phyloP scores from a whole-genome alignment of 768 basidiomycete genomes.

The Lactarius quietus region DNA sequence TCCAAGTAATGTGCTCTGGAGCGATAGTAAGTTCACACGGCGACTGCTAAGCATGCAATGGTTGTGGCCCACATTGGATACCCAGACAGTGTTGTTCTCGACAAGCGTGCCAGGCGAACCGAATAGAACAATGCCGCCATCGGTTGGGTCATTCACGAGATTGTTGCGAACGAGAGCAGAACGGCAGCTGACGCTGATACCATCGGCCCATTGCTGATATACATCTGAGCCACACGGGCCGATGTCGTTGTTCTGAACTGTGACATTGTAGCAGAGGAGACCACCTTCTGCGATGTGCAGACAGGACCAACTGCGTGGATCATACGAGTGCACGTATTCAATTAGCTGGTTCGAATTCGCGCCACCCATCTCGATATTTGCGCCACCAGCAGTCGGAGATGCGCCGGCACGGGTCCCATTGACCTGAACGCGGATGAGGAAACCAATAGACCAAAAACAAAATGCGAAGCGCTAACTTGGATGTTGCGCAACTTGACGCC shows the following conservation, averaged over 20 bases:
- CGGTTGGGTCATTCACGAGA: slow-evolving; percentile 66
- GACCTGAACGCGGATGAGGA: slow-evolving; percentile 43
- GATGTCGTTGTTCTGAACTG: slow-evolving; percentile 78
- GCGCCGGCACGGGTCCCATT: slow-evolving; percentile 64
- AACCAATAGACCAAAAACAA: background rate
- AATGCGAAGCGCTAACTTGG: slow-evolving; percentile 44
- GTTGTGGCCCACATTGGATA: slow-evolving; percentile 49
- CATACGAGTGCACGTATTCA: slow-evolving; percentile 70
- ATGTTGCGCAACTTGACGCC: slow-evolving; percentile 66
- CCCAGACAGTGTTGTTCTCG: slow-evolving; percentile 75
- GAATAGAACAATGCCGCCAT: slow-evolving; percentile 77
- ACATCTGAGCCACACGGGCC: slow-evolving; percentile 68
- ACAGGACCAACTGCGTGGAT: slow-evolving; percentile 82
- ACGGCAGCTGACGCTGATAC: slow-evolving; percentile 68
- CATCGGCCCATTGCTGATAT: slow-evolving; percentile 78
- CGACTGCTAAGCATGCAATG: slow-evolving; percentile 1
- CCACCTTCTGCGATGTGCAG: slow-evolving; percentile 72
- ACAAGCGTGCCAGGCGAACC: slow-evolving; percentile 70
- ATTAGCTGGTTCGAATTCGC: slow-evolving; percentile 66
- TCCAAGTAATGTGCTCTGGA: slow-evolving; percentile 63
- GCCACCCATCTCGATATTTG: slow-evolving; percentile 85
- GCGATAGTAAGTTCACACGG: background rate
- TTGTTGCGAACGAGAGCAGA: slow-evolving; percentile 64
- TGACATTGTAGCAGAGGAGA: slow-evolving; percentile 57
- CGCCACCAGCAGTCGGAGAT: slow-evolving; percentile 55